Evolutionary conservation across 441 rosid genomes (phyloP), one percentile per base, ranked within the genome.

Genomic region (Populus tomentosa): DNA sequence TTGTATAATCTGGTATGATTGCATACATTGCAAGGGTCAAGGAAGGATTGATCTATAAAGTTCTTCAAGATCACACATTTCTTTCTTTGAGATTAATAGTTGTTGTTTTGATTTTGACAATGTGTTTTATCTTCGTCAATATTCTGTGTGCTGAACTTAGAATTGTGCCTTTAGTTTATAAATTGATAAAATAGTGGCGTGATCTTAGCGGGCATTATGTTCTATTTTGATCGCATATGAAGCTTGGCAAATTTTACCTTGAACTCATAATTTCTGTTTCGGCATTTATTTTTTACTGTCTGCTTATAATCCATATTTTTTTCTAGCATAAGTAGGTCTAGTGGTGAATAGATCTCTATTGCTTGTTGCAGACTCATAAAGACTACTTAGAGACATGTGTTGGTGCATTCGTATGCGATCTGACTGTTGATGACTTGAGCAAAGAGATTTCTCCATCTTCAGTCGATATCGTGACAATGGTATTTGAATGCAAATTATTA

Each of bases 391-490:
- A 90, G 82, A 77, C 82, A 23, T 88, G 82, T 18, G 85, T 91
- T 63, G 81, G 67, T 72, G 92, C 97, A 75, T 95, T 94, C 64
- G 82, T 88, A 36, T 94, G 93, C 82, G 99, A 95, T 86, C 86
- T 95, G 83, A 94, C 97, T 0, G 36, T 76, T 79, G 95, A 94
- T 86, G 90, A 83, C 86, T 91, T 92, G 76, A 88, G 82, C 89
- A 79, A 86, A 80, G 91, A 88, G 70, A 87, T 95, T 70, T 80
- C 93, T 81, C 88, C 98, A 64, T 81, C 94, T 69, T 92, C 99
- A 71, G 78, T 95, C 61, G 95, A 95, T 84, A 85, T 92, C 77
- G 97, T 94, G 73, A 95, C 97, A 77, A 94, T 95, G 97, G 98
- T 94, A 91, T 79, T 85, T 80, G 82, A 73, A 76, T 69, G 21